A percentile compares a stretch with the other conserved stretches of the same genome.
phyloP scores from a whole-genome alignment of 2,329 filamentous ascomycete species.

The Trichoderma sp. region DNA sequence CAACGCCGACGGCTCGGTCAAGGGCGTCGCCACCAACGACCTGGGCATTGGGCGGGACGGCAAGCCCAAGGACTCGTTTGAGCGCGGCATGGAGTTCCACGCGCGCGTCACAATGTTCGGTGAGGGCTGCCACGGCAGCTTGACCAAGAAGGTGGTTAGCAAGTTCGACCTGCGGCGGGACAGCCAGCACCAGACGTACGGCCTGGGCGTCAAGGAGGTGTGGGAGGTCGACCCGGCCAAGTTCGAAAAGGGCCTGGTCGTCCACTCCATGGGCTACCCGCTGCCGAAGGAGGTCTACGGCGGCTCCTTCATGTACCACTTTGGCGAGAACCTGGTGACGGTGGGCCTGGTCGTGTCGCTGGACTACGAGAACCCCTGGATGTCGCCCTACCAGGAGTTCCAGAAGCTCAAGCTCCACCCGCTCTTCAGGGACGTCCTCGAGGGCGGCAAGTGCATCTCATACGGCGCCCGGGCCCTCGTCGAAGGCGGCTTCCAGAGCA shows the following conservation, averaged over 20 bases:
- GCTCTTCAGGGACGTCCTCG: conserved; percentile 81
- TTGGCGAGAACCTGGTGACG: conserved; percentile 93
- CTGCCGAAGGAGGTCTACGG: conserved; percentile 88
- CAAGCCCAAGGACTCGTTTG: conserved; percentile 85
- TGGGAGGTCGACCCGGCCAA: conserved; percentile 96
- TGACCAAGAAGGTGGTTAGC: conserved; percentile 92
- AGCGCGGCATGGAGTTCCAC: conserved; percentile 98
- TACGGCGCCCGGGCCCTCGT: conserved; percentile 90
- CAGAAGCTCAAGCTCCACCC: conserved; percentile 98
- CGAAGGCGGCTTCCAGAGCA: conserved; percentile 96
- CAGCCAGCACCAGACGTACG: conserved; percentile 93
- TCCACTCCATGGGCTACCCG: conserved; percentile 92
- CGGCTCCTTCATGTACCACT: conserved; percentile 99
- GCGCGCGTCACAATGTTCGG: conserved; percentile 87
- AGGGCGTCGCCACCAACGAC: conserved; percentile 95
- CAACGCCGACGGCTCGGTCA: conserved; percentile 80
- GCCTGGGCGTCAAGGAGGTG: conserved; percentile 90
- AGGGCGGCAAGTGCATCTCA: conserved; percentile 96
- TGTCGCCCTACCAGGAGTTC: conserved; percentile 94
- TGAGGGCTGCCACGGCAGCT: conserved; percentile 92
- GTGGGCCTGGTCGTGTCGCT: conserved; percentile 89
- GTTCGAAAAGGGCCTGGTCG: conserved; percentile 82
- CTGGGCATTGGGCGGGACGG: conserved; percentile 81
- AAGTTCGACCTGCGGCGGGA: conserved; percentile 89
- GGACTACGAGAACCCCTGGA: conserved; percentile 95